phyloP scores from a whole-genome alignment of 352 stramenopile species.

The Pythium vanterpoolii region DNA sequence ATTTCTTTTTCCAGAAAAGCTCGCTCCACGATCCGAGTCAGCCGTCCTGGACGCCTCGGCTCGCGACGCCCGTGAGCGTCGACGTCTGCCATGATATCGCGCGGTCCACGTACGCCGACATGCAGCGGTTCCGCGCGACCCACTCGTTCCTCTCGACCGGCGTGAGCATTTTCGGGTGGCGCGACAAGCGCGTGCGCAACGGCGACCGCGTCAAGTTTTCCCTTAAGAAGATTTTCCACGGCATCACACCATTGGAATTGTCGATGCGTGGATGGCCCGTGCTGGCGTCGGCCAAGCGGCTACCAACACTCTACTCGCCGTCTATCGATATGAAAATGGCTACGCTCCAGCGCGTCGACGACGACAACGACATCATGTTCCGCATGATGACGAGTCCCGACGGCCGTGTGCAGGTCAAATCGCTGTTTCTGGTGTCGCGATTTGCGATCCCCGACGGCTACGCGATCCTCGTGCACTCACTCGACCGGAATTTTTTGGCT shows the following conservation, averaged over 20 bases:
- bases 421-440: slow-evolving; percentile 21
- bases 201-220: slow-evolving; percentile 30
- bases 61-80: slow-evolving; percentile 1
- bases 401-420: slow-evolving; percentile 15
- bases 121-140: slow-evolving; percentile 17
- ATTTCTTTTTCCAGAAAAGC: not conserved
- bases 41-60: not conserved
- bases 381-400: slow-evolving; percentile 21
- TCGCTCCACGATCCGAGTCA: not conserved
- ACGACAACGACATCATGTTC: slow-evolving; percentile 22
- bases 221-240: slow-evolving; percentile 30
- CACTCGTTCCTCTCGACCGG: slow-evolving; percentile 26
- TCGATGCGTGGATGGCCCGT: slow-evolving; percentile 26
- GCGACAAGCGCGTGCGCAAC: slow-evolving; percentile 24
- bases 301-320: slow-evolving; percentile 17
- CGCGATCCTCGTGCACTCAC: slow-evolving; percentile 17
- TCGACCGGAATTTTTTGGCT: slow-evolving; percentile 9
- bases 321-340: slow-evolving; percentile 13
- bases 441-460: slow-evolving; percentile 15
- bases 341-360: slow-evolving; percentile 19
- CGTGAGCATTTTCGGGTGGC: slow-evolving; percentile 32
- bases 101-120: slow-evolving; percentile 7
- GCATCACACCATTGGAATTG: slow-evolving; percentile 16
- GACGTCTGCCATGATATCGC: slow-evolving; percentile 13
- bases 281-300: slow-evolving; percentile 12